Conservation (phyloP, 164 flowering plant species). For the Liquidambar formosana region DNA sequence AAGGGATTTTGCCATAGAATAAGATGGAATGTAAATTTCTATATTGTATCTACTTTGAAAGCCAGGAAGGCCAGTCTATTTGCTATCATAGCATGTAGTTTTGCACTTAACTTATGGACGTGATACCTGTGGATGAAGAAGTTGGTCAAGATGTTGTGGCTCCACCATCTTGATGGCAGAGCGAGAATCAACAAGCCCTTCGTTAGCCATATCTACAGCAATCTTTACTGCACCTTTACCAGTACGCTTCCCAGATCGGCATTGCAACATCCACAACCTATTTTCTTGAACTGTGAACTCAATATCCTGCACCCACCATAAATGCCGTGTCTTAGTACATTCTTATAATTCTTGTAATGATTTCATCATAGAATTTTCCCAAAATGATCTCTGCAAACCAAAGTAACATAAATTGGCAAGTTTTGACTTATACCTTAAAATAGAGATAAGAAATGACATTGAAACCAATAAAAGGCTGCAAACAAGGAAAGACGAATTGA, state of each 20-base stretch:
- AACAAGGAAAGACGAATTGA: neutral
- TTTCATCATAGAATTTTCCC: too few relatives aligned
- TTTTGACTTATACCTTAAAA: neutral
- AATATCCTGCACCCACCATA: slow-evolving; percentile 65
- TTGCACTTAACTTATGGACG: neutral
- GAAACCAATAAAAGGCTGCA: neutral
- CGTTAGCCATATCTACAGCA: slow-evolving; percentile 93
- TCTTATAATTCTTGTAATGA: neutral
- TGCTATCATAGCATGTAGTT: neutral
- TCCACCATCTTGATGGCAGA: slow-evolving; percentile 89
- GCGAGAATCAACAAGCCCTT: slow-evolving; percentile 75
- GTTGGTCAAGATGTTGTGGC: slow-evolving; percentile 97
- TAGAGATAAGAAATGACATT: neutral
- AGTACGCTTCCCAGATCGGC: slow-evolving; percentile 93
- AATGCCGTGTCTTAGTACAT: neutral
- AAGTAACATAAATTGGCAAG: too few relatives aligned
- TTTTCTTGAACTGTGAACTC: slow-evolving; percentile 99
- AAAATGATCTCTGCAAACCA: neutral
- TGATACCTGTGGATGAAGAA: slow-evolving; percentile 96
- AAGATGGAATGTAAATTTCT: neutral
- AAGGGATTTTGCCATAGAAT: too few relatives aligned
- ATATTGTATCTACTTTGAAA: neutral
- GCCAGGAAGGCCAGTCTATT: neutral
- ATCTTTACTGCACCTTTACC: slow-evolving; percentile 96
- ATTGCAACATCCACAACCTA: slow-evolving; percentile 98